These are phyloP conservation scores for Aspergillus phoenicis DNA, from an alignment of 2,329 filamentous ascomycete genomes.

Conservation along the genomic window DNA sequence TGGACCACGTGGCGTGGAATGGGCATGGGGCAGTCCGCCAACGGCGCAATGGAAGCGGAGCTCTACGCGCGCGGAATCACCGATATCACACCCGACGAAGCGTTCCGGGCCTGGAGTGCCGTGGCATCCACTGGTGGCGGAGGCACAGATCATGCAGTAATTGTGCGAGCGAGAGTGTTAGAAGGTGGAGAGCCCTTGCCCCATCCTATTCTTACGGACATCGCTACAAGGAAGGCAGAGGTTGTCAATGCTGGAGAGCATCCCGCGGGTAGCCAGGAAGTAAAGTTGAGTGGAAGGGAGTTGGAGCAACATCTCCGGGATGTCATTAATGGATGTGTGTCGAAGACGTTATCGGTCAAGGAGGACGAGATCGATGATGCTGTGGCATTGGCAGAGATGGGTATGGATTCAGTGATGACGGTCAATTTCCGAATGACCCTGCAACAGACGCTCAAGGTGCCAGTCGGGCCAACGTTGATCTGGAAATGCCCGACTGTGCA, in stretches of 20 bases:
- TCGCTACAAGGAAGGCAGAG: conserved; percentile 39
- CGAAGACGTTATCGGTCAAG: conserved; percentile 35
- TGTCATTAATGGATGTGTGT: conserved; percentile 37
- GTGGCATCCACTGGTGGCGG: too few relatives aligned
- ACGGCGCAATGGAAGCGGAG: too few relatives aligned
- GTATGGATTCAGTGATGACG: conserved; percentile 47
- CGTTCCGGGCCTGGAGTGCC: too few relatives aligned
- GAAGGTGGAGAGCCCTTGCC: too few relatives aligned
- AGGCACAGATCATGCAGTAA: too few relatives aligned
- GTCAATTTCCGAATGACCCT: conserved; percentile 40
- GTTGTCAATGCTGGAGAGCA: conserved; percentile 45
- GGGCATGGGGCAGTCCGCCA: too few relatives aligned
- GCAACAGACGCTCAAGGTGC: conserved; percentile 37
- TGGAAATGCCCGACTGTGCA: conserved; percentile 47
- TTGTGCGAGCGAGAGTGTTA: too few relatives aligned
- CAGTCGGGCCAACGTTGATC: conserved; percentile 44
- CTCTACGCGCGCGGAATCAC: too few relatives aligned
- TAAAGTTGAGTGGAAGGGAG: neutral
- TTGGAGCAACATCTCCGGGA: neutral
- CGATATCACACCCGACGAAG: too few relatives aligned
- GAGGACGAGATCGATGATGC: conserved; percentile 36
- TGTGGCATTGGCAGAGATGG: conserved; percentile 41
- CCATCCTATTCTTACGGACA: conserved; percentile 33
- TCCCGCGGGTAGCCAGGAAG: conserved; percentile 23
- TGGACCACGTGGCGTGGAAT: too few relatives aligned